phyloP scores from a whole-genome alignment of 257 asterid genomes.

The Scutellaria galericulata region DNA sequence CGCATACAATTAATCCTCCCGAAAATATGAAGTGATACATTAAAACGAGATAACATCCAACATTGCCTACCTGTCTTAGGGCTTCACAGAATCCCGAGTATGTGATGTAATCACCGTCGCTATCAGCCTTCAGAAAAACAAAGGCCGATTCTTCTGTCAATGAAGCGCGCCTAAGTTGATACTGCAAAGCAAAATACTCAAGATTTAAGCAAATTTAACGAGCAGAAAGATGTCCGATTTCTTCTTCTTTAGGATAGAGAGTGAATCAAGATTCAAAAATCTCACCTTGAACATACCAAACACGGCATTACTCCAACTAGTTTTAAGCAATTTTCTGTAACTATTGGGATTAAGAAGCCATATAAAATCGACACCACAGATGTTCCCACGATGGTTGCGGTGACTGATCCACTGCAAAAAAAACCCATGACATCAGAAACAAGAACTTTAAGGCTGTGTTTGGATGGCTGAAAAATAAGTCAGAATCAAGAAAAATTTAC shows the following conservation, averaged over 20 bases:
- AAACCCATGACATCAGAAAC: slow-evolving; percentile 31
- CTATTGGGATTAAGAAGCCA: slow-evolving; percentile 98
- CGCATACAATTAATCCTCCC: background rate
- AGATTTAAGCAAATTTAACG: background rate
- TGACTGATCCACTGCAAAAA: slow-evolving; percentile 92
- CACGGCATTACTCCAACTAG: slow-evolving; percentile 97
- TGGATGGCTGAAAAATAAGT: background rate
- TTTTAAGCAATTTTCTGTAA: slow-evolving; percentile 80
- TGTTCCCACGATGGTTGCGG: slow-evolving; percentile 97
- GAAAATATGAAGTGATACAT: background rate
- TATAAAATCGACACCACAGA: slow-evolving; percentile 97
- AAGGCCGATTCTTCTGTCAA: slow-evolving; percentile 84
- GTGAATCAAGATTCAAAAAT: background rate
- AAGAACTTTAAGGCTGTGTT: slow-evolving; percentile 8
- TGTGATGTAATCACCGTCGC: slow-evolving; percentile 76
- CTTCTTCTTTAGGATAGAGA: background rate
- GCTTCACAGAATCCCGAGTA: slow-evolving; percentile 88
- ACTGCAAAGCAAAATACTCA: slow-evolving; percentile 50
- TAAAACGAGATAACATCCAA: background rate
- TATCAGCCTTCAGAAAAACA: slow-evolving; percentile 83
- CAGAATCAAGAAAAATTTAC: slow-evolving; percentile 39
- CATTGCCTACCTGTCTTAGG: slow-evolving; percentile 62
- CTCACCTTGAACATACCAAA: slow-evolving; percentile 96
- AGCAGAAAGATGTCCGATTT: no score
- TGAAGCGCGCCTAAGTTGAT: slow-evolving; percentile 86